Conservation (phyloP, 2,329 filamentous ascomycete species). For the Claviceps citrina region DNA sequence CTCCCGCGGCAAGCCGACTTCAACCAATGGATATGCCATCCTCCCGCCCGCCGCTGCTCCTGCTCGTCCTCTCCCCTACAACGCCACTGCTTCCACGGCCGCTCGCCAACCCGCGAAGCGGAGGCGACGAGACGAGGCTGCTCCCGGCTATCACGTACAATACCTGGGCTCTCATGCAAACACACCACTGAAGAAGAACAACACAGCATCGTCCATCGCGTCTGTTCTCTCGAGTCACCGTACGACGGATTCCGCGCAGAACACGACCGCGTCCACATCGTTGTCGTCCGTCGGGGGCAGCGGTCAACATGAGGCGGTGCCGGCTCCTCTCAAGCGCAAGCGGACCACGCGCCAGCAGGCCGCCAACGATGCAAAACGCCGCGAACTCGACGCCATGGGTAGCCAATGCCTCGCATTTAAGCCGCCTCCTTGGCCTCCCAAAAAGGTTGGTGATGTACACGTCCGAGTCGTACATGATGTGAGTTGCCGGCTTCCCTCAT, state of each 20-base stretch:
- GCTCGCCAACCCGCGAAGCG: slow-evolving; percentile 51
- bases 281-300: slow-evolving; percentile 43
- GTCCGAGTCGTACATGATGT: slow-evolving; percentile 50
- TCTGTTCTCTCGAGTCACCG: slow-evolving; percentile 71
- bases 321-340: slow-evolving; percentile 78
- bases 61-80: too few relatives aligned
- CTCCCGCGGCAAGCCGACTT: slow-evolving; percentile 23
- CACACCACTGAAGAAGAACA: slow-evolving; percentile 47
- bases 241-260: slow-evolving; percentile 62
- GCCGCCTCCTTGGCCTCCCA: slow-evolving; percentile 72
- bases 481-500: slow-evolving; percentile 20
- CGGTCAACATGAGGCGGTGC: slow-evolving; percentile 48
- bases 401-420: slow-evolving; percentile 67
- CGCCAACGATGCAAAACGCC: slow-evolving; percentile 66
- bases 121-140: slow-evolving; percentile 49
- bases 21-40: slow-evolving; percentile 14
- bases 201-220: slow-evolving; percentile 40
- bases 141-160: slow-evolving; percentile 58
- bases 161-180: slow-evolving; percentile 56
- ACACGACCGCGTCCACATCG: slow-evolving; percentile 83
- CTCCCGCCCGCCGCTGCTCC: slow-evolving; percentile 12
- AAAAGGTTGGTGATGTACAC: slow-evolving; percentile 71
- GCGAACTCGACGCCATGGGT: slow-evolving; percentile 54
- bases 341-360: slow-evolving; percentile 60
- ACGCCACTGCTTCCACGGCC: slow-evolving; percentile 7